Base-by-base conservation (phyloP, 1,139 yeast genomes). In the Suhomyces atakaporum region DNA sequence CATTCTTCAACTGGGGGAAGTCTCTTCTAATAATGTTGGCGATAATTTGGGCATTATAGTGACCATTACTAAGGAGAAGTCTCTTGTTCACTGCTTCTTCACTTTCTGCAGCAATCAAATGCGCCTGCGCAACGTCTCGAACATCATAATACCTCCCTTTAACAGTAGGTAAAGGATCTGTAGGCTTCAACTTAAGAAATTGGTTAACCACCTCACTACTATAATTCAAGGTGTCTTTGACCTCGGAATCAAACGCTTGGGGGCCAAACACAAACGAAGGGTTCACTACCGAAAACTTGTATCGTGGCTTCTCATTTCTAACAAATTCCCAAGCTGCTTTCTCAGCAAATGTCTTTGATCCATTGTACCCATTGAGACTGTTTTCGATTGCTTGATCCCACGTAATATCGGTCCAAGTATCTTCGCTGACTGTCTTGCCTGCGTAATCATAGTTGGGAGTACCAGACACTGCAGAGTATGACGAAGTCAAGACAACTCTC, bases 291-390 rank as follows among this genome's bases (percentile, higher is more conserved):
- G 20, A 18, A 18, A 18, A 18, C 8, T 18, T 8, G 8, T 18
- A 18, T 18, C 8, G 20, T 6, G 20, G 20, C 5, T 18, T 18
- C 8, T 18, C 20, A 6, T 5, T 18, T 8, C 8, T 18, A 8
- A 18, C 8, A 18, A 33, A 28, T 1, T 74, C 69, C 79, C 84
- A 75, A 1, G 78, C 81, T 1, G 77, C 73, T 39, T 56, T 53
- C 50, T 77, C 83, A 70, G 20, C 20, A 18, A 18, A 18, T 5
- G 20, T 18, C 54, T 77, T 77, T 6, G 81, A 74, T 1, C 71
- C 78, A 39, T 59, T 43, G 55, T 77, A 77, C 6, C 23, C 33
- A 14, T n/a, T 25, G 8, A 5, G 5, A 8, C 20, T 8, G 20
- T 18, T 18, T 3, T 7, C 9, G n/a, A 12, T 13, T 12, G 60